phyloP scores from a whole-genome alignment of 805 yeast species.

The Wickerhamiella kurtzmanii region DNA sequence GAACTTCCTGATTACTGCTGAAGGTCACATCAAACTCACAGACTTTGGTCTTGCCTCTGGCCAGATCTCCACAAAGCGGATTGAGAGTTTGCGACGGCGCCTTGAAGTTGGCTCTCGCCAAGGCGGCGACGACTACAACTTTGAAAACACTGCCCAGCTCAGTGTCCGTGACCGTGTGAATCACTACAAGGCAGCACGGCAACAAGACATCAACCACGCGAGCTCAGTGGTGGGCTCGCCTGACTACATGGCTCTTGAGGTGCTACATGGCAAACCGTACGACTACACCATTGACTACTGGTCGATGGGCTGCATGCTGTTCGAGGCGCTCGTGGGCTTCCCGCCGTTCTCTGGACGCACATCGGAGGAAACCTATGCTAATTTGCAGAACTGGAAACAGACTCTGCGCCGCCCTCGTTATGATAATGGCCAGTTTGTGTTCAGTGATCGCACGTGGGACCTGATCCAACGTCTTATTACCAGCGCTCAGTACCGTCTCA shows the following conservation, averaged over 20 bases:
- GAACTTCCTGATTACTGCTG: slow-evolving; percentile 75
- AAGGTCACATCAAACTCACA: slow-evolving; percentile 84
- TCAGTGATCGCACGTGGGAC: slow-evolving; percentile 94
- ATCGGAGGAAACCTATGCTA: slow-evolving; percentile 88
- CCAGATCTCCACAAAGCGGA: slow-evolving; percentile 78
- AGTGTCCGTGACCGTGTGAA: slow-evolving; percentile 78
- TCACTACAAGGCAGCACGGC: slow-evolving; percentile 62
- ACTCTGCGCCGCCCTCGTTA: slow-evolving; percentile 81
- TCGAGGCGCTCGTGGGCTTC: slow-evolving; percentile 90
- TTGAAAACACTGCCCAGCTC: slow-evolving; percentile 60
- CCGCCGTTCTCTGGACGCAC: slow-evolving; percentile 94
- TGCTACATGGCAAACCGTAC: slow-evolving; percentile 81
- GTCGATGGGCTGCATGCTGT: slow-evolving; percentile 95
- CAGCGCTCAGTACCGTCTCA: slow-evolving; percentile 58
- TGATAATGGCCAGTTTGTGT: slow-evolving; percentile 80
- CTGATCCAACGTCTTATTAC: slow-evolving; percentile 69
- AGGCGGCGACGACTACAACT: slow-evolving; percentile 9
- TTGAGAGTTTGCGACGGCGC: slow-evolving; percentile 70
- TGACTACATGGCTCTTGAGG: slow-evolving; percentile 97
- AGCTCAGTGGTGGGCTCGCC: slow-evolving; percentile 96
- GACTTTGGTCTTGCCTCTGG: slow-evolving; percentile 98
- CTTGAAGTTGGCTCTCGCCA: slow-evolving; percentile 35
- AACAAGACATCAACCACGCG: slow-evolving; percentile 69
- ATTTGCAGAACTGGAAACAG: slow-evolving; percentile 84
- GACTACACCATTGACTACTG: slow-evolving; percentile 97